A percentile compares a stretch with the other conserved stretches of the same genome.
These are phyloP conservation scores for Paramyrothecium sp. DNA, from an alignment of 2,329 filamentous ascomycete species.

Conservation along the genomic window DNA sequence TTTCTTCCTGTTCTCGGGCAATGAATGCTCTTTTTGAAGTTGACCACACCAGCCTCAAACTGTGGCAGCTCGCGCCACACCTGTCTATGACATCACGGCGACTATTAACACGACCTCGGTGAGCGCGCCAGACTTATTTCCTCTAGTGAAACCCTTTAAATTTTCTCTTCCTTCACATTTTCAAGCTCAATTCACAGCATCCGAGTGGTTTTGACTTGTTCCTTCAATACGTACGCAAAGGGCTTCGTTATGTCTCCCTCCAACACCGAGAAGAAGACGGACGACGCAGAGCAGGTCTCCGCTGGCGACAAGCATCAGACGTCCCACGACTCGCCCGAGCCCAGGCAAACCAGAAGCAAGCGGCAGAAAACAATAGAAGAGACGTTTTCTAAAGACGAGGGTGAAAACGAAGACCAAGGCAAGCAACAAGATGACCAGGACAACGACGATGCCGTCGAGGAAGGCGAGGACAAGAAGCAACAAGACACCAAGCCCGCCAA, in stretches of 20 bases:
- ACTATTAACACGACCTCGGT: too few relatives aligned
- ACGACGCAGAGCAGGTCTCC: neutral
- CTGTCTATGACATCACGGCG: constrained; percentile 2
- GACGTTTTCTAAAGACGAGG: constrained; percentile 6
- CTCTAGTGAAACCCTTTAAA: neutral
- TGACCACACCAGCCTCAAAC: neutral
- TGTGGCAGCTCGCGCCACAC: neutral
- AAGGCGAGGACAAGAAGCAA: constrained; percentile 7
- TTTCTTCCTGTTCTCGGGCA: too few relatives aligned
- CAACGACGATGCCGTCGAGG: neutral
- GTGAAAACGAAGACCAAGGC: neutral
- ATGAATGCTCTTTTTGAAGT: neutral
- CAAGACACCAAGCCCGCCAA: neutral
- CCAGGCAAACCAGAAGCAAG: constrained; percentile 9
- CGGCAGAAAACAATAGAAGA: constrained; percentile 17
- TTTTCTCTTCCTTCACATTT: neutral
- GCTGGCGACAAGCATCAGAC: constrained; percentile 10
- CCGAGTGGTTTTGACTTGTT: neutral
- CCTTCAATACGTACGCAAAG: neutral
- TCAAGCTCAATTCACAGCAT: neutral
- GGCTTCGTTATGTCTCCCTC: neutral
- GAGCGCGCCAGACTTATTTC: too few relatives aligned
- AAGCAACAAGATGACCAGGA: neutral
- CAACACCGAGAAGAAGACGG: constrained; percentile 1
- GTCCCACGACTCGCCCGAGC: constrained; percentile 5